Conservation (phyloP, 441 rosid species). For the Hura crepitans region DNA sequence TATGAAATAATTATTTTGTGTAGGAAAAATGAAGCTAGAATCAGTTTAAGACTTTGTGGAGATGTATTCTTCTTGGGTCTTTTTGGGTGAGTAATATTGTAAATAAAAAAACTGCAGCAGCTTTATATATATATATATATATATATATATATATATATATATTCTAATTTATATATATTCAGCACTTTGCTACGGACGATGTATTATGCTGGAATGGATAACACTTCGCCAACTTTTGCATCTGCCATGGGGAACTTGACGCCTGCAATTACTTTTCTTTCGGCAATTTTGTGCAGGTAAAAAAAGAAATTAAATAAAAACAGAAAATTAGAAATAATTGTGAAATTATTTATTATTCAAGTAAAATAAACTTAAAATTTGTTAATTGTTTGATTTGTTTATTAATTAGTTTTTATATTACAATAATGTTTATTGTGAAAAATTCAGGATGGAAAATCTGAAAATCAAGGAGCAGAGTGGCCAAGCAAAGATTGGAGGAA, state of each 20-base stretch:
- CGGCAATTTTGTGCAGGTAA: neutral
- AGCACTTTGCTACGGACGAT: neutral
- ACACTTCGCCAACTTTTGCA: neutral
- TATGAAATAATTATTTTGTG: neutral
- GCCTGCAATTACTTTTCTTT: neutral
- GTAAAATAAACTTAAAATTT: too few relatives aligned
- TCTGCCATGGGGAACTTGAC: neutral
- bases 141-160: too few relatives aligned
- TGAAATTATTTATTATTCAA: too few relatives aligned
- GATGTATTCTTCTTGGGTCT: neutral
- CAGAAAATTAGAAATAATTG: too few relatives aligned
- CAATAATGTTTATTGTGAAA: neutral
- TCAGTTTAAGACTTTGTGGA: neutral
- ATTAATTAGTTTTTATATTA: too few relatives aligned
- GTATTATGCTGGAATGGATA: neutral
- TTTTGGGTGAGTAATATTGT: conserved; percentile 1
- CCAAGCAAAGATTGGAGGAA: conserved; percentile 7
- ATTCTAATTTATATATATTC: neutral
- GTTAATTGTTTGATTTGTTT: too few relatives aligned
- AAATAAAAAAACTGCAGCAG: too few relatives aligned
- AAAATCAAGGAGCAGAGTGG: neutral
- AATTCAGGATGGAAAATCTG: neutral
- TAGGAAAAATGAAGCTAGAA: conserved; percentile 4
- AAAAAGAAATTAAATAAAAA: too few relatives aligned
- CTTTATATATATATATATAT: too few relatives aligned